Percentiles rank a stretch among this genome's conserved stretches.
Evolutionary conservation across 768 basidiomycete species (phyloP).

Genomic region (Xanthoconium stramineum): DNA sequence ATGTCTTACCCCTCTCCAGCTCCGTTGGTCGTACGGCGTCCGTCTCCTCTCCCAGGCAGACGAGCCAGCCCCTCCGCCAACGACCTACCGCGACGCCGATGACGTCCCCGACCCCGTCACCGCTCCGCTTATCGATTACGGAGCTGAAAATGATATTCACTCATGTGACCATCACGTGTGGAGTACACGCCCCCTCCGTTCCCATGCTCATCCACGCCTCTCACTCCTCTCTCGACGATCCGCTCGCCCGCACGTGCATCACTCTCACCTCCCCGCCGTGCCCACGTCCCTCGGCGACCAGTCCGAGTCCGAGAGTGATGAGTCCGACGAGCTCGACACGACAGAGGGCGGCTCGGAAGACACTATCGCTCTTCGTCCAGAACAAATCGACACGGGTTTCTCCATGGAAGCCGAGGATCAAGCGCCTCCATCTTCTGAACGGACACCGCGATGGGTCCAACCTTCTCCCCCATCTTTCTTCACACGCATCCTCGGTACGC

Average conservation of each 20-base stretch:
- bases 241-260: background rate
- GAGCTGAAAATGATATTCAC: background rate
- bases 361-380: constrained; percentile 11
- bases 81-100: constrained; percentile 10
- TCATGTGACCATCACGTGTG: background rate
- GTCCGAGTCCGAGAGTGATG: constrained; percentile 21
- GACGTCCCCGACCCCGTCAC: background rate
- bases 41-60: constrained; percentile 61
- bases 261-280: constrained; percentile 20
- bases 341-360: constrained; percentile 23
- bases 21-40: constrained; percentile 95
- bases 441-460: constrained; percentile 5
- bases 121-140: constrained; percentile 9
- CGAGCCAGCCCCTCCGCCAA: constrained; percentile 3
- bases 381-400: constrained; percentile 7
- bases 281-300: constrained; percentile 23
- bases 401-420: constrained; percentile 15
- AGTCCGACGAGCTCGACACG: constrained; percentile 10
- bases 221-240: background rate
- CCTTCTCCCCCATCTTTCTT: background rate
- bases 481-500: background rate
- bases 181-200: background rate
- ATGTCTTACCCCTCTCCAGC: constrained; percentile 35
- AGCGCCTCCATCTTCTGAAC: too few species aligned
- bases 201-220: background rate